Evolutionary conservation across 352 stramenopile genomes (phyloP), one percentile per base, ranked within the genome.

Genomic region (Phytopythium cucurbitacearum): DNA sequence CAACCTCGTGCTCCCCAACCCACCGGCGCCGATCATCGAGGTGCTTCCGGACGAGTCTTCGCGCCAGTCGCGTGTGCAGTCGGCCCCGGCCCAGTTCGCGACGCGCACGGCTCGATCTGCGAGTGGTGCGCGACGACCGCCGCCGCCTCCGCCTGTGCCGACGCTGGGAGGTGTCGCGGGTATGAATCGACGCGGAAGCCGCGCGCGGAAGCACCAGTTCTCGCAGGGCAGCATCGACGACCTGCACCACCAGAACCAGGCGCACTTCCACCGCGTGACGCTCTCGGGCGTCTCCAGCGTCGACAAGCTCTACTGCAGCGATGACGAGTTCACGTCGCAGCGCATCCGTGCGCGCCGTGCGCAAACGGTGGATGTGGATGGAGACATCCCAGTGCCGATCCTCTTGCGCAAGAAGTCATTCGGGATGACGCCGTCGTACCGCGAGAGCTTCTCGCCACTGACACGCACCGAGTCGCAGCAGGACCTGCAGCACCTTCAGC

Each of bases 291-390:
- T 43, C 13, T 16, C 34, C 10, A n/a, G 48, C 9, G 53, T 37
- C 11, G 57, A 50, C 32, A 9, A 32, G 9, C 49, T 64, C 34
- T 47, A 62, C 33, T 51, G 52, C 15, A 60, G 62, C 47, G 67
- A 65, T 13, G 57, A 56, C 12, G 65, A 78, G 51, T 65, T 54
- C 4, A 34, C 57, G 50, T 59, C 60, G 12, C 37, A 45, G 6
- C 50, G 50, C 4, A 62, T 71, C 7, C 67, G 67, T 2, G 66
- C 57, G 13, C 55, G 67, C n/a, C 64, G 69, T 10, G 69, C 72
- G 1, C 67, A 78, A 46, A 80, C 69, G 9, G 64, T 83, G 35
- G 60, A 78, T 9, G 60, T 76, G 13, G 48, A 53, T 5, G 65
- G 71, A 10, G 50, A 50, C 8, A 43, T 60, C 1, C 53, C 40